Percentiles rank a stretch among this genome's conserved stretches.
Evolutionary conservation across 257 asterid species (phyloP).

Genomic region (Scutellaria minor): DNA sequence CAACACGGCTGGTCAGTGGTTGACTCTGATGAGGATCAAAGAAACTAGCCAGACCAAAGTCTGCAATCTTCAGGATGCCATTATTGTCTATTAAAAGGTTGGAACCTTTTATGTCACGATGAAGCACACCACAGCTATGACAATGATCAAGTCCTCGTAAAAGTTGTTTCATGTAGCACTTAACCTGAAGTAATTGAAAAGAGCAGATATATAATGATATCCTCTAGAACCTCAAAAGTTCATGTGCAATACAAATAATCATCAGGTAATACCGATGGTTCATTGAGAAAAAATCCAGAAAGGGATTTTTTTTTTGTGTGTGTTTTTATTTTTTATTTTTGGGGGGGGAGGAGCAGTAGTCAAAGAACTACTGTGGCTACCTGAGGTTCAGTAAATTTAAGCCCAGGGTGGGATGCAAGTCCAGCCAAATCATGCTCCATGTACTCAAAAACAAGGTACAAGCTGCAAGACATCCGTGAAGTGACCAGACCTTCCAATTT

Average conservation of each 20-base stretch:
- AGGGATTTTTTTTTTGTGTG: too few species aligned
- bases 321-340: too few species aligned
- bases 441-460: slow-evolving; percentile 91
- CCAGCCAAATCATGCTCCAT: slow-evolving; percentile 99
- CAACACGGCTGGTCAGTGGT: slow-evolving; percentile 93
- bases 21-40: slow-evolving; percentile 76
- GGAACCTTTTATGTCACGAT: slow-evolving; percentile 96
- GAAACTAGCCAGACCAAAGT: slow-evolving; percentile 90
- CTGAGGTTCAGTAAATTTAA: slow-evolving; percentile 90
- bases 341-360: background rate
- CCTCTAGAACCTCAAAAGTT: slow-evolving; percentile 15
- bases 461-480: slow-evolving; percentile 94
- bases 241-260: background rate
- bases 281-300: background rate
- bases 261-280: background rate
- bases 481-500: slow-evolving; percentile 95
- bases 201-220: background rate
- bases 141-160: slow-evolving; percentile 86
- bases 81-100: slow-evolving; percentile 85
- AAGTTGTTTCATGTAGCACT: slow-evolving; percentile 92
- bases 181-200: slow-evolving; percentile 59
- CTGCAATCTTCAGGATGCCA: slow-evolving; percentile 89
- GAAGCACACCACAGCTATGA: slow-evolving; percentile 81
- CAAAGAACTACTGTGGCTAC: slow-evolving; percentile 42
- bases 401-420: slow-evolving; percentile 83